Base-by-base conservation (phyloP, 2,329 filamentous ascomycete species). In the Alternaria sp. region DNA sequence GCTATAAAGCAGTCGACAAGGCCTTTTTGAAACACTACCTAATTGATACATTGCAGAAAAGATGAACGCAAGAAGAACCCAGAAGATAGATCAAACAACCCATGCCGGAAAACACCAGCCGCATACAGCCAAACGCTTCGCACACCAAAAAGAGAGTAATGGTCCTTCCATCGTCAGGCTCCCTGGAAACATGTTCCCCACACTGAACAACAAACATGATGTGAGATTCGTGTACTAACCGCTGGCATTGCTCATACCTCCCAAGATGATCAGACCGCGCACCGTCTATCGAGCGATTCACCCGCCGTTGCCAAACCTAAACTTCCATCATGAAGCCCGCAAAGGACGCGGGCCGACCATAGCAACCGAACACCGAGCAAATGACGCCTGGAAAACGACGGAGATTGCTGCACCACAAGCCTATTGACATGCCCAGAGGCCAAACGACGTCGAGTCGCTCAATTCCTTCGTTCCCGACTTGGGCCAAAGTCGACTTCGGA, bases 401-500 rank as follows among this genome's bases (percentile, higher is more conserved):
- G 65, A 65, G 63, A 65, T 67, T 66, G 65, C 61, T 64, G 68
- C 60, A 63, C 61, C 64, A 69, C 63, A 63, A 69, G 70, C 71
- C 70, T 75, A 70, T 70, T 65, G 70, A 75, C 71, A 76, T 58
- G 59, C 58, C 59, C 38, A 44, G 56, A 62, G 52, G 55, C 54
- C 52, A 54, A 58, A 57, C 34, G 8, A 53, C 45, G 40, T 38
- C 14, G 28, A 50, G 54, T 49, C 43, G 58, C 62, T 66, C 67
- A 74, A 57, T 67, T 66, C 55, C 72, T 68, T 48, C 75, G 73
- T 30, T 73, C 70, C 9, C 70, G 68, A 55, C 74, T 75, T 38
- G 71, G 74, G 48, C 77, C 76, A 70, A 79, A 79, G 63, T 79
- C 77, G 44, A 78, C 72, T 61, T 79, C 68, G 43, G 74, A 70